Evolutionary conservation across 768 basidiomycete species (phyloP).

Genomic region (Auricularia heimuer): DNA sequence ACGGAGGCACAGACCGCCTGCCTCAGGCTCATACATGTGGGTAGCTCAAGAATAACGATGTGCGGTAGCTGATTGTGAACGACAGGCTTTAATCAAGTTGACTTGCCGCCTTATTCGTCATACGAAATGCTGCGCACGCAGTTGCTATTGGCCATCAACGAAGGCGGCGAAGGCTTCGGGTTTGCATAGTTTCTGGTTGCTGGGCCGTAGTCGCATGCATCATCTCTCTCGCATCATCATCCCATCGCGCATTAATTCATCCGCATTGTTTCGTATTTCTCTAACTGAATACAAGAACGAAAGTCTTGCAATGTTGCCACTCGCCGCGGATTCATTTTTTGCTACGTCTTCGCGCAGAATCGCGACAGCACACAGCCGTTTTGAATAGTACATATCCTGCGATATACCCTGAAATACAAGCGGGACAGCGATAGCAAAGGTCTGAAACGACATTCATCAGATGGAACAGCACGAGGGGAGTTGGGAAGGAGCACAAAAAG

Average conservation of each 20-base stretch:
- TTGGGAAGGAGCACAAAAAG: no score
- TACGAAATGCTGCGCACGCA: conserved; percentile 95
- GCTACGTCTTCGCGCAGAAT: not conserved
- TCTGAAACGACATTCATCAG: not conserved
- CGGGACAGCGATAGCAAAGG: not conserved
- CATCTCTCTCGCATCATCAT: no score
- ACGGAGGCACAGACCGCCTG: conserved; percentile 73
- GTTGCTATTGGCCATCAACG: conserved; percentile 84
- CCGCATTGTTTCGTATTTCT: no score
- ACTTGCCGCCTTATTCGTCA: conserved; percentile 87
- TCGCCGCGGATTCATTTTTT: not conserved
- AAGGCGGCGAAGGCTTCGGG: conserved; percentile 93
- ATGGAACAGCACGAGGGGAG: no score
- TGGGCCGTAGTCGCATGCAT: no score
- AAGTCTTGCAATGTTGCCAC: no score
- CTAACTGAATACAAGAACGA: no score
- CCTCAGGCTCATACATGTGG: conserved; percentile 86
- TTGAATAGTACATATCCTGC: no score
- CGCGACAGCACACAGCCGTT: no score
- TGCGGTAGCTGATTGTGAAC: no score
- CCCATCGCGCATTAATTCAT: no score
- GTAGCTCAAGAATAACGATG: conserved; percentile 17
- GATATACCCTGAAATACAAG: no score
- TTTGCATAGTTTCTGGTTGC: conserved; percentile 40
- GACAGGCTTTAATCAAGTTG: conserved; percentile 83